Evolutionary conservation across 2,329 filamentous ascomycete genomes (phyloP), one percentile per base, ranked within the genome.

Genomic region (Fusarium devonianum): DNA sequence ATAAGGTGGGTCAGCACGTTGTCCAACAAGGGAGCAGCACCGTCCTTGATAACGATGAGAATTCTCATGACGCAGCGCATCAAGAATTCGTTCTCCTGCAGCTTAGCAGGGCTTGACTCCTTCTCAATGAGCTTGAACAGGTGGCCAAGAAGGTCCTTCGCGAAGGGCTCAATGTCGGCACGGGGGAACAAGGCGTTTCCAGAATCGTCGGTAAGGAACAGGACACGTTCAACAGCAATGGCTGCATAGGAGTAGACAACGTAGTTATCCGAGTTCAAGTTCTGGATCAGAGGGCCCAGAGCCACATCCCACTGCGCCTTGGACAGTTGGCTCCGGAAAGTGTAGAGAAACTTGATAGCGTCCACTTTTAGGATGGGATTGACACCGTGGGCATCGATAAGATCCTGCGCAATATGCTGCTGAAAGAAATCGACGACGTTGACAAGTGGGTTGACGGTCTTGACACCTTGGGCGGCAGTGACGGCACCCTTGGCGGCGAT

Each of bases 1-100:
- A 96, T 85, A 50, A 99, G 82, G 70, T 95, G 92, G 41, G 84
- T 82, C 42, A 97, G 76, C n/a, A 96, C 84, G 60, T 81, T 83
- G 62, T 96, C 90, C 5, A 88, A 80, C 37, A 94, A 85, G 1
- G 86, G 81, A 2, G 86, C 74, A 11, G 93, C 84, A 19, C 86
- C 89, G 36, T 96, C 92, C 69, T 88, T 90, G 71, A 97, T 89
- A 57, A 97, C 92, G 59, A 99, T 92, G 53, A 99, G 79, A 10
- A 99, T 93, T 64, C 94, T 85, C 94, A 99, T 99, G 47, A 97
- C 91, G 66, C 94, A 99, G 65, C 92, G 90, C 92, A 99, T 97
- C 67, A 99, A 73, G 71, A 97, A 99, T 69, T 99, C 94, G 68
- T 99, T 99, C 73, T 99, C 94, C 69, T 99, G 94, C 54, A 99